Percentiles rank a stretch among this genome's conserved stretches.
Conservation (phyloP, 805 yeast genomes). For the Scheffersomyces stipitis region DNA sequence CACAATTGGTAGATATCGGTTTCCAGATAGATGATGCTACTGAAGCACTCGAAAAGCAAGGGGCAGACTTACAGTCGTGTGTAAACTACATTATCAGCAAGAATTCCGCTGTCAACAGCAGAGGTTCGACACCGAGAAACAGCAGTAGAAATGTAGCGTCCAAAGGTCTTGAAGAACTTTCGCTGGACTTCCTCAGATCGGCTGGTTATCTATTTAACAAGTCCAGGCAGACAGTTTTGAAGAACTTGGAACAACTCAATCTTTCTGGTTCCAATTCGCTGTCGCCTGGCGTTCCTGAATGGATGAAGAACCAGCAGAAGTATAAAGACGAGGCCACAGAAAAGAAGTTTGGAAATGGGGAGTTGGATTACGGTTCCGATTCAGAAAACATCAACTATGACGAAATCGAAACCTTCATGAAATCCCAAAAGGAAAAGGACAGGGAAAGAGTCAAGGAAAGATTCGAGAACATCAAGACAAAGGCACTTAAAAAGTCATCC, state of each 20-base stretch:
- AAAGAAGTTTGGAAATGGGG: conserved; percentile 27
- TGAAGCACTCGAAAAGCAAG: conserved; percentile 58
- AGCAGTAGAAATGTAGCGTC: not conserved
- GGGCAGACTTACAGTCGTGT: conserved; percentile 62
- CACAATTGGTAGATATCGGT: conserved; percentile 79
- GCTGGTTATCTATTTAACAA: conserved; percentile 60
- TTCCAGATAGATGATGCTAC: conserved; percentile 61
- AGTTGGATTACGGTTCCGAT: conserved; percentile 43
- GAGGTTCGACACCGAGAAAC: not conserved
- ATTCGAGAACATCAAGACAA: conserved; percentile 14
- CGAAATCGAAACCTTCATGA: conserved; percentile 40
- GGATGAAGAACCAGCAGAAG: conserved; percentile 66
- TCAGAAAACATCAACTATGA: conserved; percentile 46
- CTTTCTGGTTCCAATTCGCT: conserved; percentile 5
- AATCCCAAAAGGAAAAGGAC: conserved; percentile 35
- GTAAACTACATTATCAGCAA: conserved; percentile 63
- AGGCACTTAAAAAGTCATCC: conserved; percentile 10
- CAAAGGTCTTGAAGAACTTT: conserved; percentile 45
- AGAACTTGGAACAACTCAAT: conserved; percentile 61
- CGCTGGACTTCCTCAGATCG: conserved; percentile 54
- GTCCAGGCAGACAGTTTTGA: conserved; percentile 59
- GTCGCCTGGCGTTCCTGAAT: conserved; percentile 53
- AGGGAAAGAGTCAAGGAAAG: conserved; percentile 31
- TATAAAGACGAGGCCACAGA: conserved; percentile 45
- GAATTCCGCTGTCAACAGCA: not conserved